phyloP scores from a whole-genome alignment of 192 early-diverging fungal genomes.

The Dissophora globulifera region DNA sequence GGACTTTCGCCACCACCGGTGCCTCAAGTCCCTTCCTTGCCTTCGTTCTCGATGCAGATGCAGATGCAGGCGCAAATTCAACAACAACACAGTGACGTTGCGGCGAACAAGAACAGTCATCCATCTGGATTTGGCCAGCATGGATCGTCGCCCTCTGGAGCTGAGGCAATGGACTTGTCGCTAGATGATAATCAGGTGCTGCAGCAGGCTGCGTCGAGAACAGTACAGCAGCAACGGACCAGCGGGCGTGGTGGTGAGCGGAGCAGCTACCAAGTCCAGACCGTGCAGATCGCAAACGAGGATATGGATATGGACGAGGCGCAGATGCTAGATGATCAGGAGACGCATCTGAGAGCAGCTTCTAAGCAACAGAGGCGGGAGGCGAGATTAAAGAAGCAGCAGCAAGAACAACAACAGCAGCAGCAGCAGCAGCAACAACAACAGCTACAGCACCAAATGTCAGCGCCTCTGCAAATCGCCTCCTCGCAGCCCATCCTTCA shows the following conservation, averaged over 20 bases:
- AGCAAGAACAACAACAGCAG: neutral
- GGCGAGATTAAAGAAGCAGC: too few relatives aligned
- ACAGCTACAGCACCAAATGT: neutral
- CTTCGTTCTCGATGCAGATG: too few relatives aligned
- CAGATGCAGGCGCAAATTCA: too few relatives aligned
- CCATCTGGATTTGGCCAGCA: neutral
- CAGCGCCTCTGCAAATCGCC: too few relatives aligned
- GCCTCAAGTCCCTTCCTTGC: conserved; percentile 12
- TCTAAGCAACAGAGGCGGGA: neutral
- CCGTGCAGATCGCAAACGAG: neutral
- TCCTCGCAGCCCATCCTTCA: too few relatives aligned
- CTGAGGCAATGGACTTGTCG: conserved; percentile 28
- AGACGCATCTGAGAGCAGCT: neutral
- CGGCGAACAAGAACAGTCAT: too few relatives aligned
- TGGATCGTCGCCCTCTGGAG: neutral
- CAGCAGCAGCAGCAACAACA: neutral
- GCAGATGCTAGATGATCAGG: neutral
- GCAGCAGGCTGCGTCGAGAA: neutral
- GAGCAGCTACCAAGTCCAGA: neutral
- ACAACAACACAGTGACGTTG: too few relatives aligned
- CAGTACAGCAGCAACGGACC: neutral
- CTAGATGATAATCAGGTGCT: conserved; percentile 6
- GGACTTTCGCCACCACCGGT: conserved; percentile 6
- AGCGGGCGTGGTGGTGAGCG: neutral
- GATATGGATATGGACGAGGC: conserved; percentile 3